Evolutionary conservation across 495 filamentous ascomycete species (phyloP), one percentile per base, ranked within the genome.

Genomic region (Halenospora varia): DNA sequence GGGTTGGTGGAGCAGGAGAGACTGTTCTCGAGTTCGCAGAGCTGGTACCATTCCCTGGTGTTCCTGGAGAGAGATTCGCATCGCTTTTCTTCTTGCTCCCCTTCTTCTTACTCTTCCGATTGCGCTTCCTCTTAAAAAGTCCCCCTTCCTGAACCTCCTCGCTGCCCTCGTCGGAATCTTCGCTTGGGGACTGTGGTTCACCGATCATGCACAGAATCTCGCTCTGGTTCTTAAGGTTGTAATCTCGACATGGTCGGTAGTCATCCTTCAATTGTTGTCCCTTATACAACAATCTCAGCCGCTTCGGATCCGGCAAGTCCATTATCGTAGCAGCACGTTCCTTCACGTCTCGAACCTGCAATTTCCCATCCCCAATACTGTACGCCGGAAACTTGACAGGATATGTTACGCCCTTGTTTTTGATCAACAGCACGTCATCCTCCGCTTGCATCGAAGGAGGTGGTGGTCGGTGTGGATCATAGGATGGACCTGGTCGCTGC

Each of bases 221-320:
- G 26, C 83, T 85, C 57, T 92, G 85, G 64, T 89, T 85, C 75
- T 90, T 88, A 57, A 93, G 77, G 3, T 87, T 87, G 61, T 92
- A 92, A 20, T 85, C 77, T 55, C 86, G 78, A 63, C 88, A 85
- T 2, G 82, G 79, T n/a, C 73, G 70, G 8, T 73, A 61, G 61
- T 85, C 78, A 58, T 92, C 82, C 65, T 85, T 87, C 40, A 96
- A 70, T 17, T 85, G 77, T 56, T 83, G 84, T 10, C 92, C 92
- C 69, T 92, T 93, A 77, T 93, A 95, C 48, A 92, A 78, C 66
- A 96, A 69, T 62, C 85, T 87, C 60, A 96, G 71, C 8, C 80
- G 70, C 44, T 81, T 75, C n/a, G 81, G 76, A 56, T 85, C 78
- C 6, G 75, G 71, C 13, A 88, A 73, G 23, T 81, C 79, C 61